Evolutionary conservation across 2,329 filamentous ascomycete species (phyloP).

Genomic region (Thielaviopsis musarum): DNA sequence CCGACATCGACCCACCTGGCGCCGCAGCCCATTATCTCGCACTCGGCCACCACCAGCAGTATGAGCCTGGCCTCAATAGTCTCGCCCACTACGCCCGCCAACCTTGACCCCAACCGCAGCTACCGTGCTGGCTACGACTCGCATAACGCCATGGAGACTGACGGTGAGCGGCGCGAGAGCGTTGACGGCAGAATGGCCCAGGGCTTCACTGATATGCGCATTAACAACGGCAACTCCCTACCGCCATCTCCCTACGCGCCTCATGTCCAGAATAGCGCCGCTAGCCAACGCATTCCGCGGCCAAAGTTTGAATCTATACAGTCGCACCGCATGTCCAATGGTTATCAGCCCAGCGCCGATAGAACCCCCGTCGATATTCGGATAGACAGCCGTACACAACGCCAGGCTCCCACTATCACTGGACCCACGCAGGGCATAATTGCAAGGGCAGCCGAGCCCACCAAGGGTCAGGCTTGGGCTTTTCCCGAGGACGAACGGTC

Average conservation of each 20-base stretch:
- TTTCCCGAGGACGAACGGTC: conserved; percentile 54
- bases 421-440: conserved; percentile 49
- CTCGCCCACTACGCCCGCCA: conserved; percentile 36
- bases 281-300: conserved; percentile 49
- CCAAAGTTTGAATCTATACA: conserved; percentile 33
- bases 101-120: conserved; percentile 27
- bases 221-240: conserved; percentile 27
- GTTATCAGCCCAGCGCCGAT: conserved; percentile 43
- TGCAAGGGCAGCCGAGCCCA: conserved; percentile 56
- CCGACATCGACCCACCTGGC: conserved; percentile 32
- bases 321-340: conserved; percentile 45
- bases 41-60: conserved; percentile 36
- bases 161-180: conserved; percentile 45
- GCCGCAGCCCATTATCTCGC: conserved; percentile 37
- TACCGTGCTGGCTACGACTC: conserved; percentile 20
- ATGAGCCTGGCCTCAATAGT: conserved; percentile 54
- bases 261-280: conserved; percentile 60
- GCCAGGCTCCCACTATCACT: conserved; percentile 61
- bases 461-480: conserved; percentile 70
- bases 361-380: conserved; percentile 32
- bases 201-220: conserved; percentile 50
- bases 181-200: conserved; percentile 66
- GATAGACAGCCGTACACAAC: conserved; percentile 30
- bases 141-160: conserved; percentile 20
- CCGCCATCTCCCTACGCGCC: conserved; percentile 52